phyloP scores from a whole-genome alignment of 495 filamentous ascomycete genomes.

The Aspergillus saccharolyticus region DNA sequence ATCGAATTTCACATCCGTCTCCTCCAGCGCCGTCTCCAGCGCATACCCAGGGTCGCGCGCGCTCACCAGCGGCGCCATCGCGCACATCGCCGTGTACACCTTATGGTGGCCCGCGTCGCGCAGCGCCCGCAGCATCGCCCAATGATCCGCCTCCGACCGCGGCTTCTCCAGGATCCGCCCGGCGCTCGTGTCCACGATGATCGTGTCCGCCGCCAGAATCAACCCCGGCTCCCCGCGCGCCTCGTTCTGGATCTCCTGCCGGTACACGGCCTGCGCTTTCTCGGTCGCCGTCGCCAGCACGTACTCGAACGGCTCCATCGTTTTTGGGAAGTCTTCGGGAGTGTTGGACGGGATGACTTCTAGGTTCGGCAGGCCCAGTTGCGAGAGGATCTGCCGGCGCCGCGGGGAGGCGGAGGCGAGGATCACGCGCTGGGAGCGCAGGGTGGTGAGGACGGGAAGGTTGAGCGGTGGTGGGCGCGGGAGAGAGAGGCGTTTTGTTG shows the following conservation, averaged over 20 bases:
- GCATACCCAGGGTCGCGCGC: constrained; percentile 79
- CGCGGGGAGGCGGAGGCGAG: constrained; percentile 86
- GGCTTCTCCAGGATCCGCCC: constrained; percentile 90
- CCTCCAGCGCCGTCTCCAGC: constrained; percentile 74
- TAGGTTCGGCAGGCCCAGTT: constrained; percentile 69
- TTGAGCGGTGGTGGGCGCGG: constrained; percentile 60
- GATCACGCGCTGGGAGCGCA: constrained; percentile 71
- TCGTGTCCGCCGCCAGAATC: constrained; percentile 86
- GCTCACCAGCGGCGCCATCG: constrained; percentile 72
- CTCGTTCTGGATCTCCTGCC: constrained; percentile 54
- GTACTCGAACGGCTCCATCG: constrained; percentile 80
- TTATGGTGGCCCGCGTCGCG: constrained; percentile 70
- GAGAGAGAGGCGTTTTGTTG: constrained; percentile 21
- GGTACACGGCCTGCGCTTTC: constrained; percentile 79
- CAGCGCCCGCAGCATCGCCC: constrained; percentile 73
- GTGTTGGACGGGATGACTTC: constrained; percentile 78
- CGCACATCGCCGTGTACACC: constrained; percentile 77
- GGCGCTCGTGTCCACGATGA: constrained; percentile 60
- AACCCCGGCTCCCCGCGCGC: constrained; percentile 67
- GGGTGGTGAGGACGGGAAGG: constrained; percentile 68
- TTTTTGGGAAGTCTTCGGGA: constrained; percentile 77
- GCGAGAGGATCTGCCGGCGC: constrained; percentile 67
- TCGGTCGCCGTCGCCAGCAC: constrained; percentile 78
- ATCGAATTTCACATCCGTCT: constrained; percentile 80
- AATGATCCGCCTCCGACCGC: constrained; percentile 68